A percentile compares a stretch with the other conserved stretches of the same genome.
Evolutionary conservation across 148 eudicot genomes (phyloP).

Genomic region (Cornus suecica): DNA sequence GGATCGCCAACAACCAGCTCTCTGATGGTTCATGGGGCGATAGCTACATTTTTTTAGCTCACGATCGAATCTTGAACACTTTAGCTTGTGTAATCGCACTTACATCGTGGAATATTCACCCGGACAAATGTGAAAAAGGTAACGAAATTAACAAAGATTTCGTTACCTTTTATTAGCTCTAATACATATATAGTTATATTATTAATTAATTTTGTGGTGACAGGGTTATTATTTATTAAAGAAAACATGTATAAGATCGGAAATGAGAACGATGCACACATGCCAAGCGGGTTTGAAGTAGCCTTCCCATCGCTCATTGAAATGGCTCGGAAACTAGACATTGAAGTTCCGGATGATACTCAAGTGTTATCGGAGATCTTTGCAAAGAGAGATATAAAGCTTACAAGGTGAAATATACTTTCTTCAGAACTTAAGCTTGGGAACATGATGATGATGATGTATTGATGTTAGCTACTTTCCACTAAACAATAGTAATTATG

Average conservation of each 20-base stretch:
- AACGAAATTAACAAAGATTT: not conserved
- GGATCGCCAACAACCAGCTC: slow-evolving; percentile 74
- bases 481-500: too few relatives aligned
- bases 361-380: slow-evolving; percentile 55
- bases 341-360: slow-evolving; percentile 48
- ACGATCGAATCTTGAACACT: slow-evolving; percentile 68
- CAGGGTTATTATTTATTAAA: slow-evolving; percentile 57
- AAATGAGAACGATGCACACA: slow-evolving; percentile 69
- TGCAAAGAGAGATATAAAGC: slow-evolving; percentile 59
- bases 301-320: slow-evolving; percentile 84
- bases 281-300: slow-evolving; percentile 93
- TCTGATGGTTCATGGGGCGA: slow-evolving; percentile 90
- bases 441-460: slow-evolving; percentile 14
- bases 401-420: slow-evolving; percentile 54
- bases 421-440: not conserved
- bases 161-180: not conserved
- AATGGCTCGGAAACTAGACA: slow-evolving; percentile 47
- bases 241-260: slow-evolving; percentile 60
- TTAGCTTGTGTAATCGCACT: slow-evolving; percentile 78
- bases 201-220: too few relatives aligned
- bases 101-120: slow-evolving; percentile 62
- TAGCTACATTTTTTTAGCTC: slow-evolving; percentile 34
- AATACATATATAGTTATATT: not conserved
- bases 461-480: slow-evolving; percentile 16
- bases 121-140: slow-evolving; percentile 44